A percentile compares a stretch with the other conserved stretches of the same genome.
Conservation (phyloP, 2,329 filamentous ascomycete species). For the Trichoderma sp. region DNA sequence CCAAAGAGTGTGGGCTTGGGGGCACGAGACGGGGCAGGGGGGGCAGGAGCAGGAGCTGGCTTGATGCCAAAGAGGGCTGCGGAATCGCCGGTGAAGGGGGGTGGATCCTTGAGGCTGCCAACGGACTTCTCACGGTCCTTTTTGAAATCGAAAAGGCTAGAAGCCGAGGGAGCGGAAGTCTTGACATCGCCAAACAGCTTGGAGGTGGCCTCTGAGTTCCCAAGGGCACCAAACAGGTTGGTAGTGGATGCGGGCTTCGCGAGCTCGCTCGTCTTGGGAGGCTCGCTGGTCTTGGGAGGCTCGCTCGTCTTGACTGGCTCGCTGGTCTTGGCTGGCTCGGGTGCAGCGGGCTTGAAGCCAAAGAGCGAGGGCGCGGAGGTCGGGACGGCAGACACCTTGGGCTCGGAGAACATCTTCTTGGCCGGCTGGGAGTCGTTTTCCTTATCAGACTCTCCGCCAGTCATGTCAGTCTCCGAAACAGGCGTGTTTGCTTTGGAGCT, state of each 20-base stretch:
- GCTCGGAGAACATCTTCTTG: conserved; percentile 39
- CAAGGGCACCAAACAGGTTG: conserved; percentile 45
- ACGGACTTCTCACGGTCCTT: conserved; percentile 2
- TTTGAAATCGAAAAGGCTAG: background rate
- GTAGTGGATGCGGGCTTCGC: conserved; percentile 33
- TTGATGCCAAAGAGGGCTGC: conserved; percentile 30
- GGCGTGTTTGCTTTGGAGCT: conserved; percentile 33
- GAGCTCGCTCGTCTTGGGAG: too few species aligned
- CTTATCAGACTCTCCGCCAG: conserved; percentile 49
- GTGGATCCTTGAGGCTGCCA: background rate
- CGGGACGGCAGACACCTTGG: conserved; percentile 39
- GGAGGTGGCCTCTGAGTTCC: conserved; percentile 40
- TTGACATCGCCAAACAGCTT: conserved; percentile 45
- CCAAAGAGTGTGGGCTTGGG: conserved; percentile 39
- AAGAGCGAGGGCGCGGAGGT: conserved; percentile 40
- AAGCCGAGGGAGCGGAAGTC: conserved; percentile 32
- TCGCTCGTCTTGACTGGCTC: conserved; percentile 30
- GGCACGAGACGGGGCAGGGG: conserved; percentile 26
- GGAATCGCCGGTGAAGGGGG: conserved; percentile 18
- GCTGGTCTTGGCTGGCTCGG: conserved; percentile 36
- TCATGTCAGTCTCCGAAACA: conserved; percentile 38
- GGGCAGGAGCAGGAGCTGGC: conserved; percentile 36
- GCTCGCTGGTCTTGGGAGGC: too few species aligned
- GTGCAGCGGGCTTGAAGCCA: conserved; percentile 37
- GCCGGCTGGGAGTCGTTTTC: conserved; percentile 46